Evolutionary conservation across 1,284 basidiomycete genomes (phyloP).

Genomic region (Ceratobasidium sp.): DNA sequence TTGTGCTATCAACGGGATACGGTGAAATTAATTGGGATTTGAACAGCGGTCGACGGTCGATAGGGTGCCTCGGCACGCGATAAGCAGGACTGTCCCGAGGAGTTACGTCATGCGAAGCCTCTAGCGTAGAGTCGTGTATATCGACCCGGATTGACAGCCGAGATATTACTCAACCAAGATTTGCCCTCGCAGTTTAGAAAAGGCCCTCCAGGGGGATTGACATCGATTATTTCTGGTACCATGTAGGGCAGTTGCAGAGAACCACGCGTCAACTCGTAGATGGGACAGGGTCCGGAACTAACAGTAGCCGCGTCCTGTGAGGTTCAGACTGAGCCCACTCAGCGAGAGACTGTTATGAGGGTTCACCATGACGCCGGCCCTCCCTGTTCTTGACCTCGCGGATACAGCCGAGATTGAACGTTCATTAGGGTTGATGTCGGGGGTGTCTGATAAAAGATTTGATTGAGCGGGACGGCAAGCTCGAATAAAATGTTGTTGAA

Average conservation of each 20-base stretch:
- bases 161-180: no score
- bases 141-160: no score
- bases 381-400: constrained; percentile 37
- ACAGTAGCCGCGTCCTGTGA: neutral
- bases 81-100: no score
- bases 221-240: no score
- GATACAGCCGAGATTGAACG: constrained; percentile 40
- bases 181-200: no score
- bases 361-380: constrained; percentile 3
- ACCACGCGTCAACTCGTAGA: neutral
- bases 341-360: constrained; percentile 16
- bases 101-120: no score
- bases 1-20: neutral
- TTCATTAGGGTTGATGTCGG: constrained; percentile 26
- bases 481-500: neutral
- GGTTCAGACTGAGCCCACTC: constrained; percentile 33
- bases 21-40: no score
- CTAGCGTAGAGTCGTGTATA: no score
- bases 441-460: constrained; percentile 14
- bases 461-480: constrained; percentile 19
- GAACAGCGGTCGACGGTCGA: no score
- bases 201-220: no score
- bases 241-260: no score
- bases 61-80: no score
- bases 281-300: neutral